These are phyloP conservation scores for Inga oerstediana DNA, from an alignment of 306 rosid species.

Conservation along the genomic window DNA sequence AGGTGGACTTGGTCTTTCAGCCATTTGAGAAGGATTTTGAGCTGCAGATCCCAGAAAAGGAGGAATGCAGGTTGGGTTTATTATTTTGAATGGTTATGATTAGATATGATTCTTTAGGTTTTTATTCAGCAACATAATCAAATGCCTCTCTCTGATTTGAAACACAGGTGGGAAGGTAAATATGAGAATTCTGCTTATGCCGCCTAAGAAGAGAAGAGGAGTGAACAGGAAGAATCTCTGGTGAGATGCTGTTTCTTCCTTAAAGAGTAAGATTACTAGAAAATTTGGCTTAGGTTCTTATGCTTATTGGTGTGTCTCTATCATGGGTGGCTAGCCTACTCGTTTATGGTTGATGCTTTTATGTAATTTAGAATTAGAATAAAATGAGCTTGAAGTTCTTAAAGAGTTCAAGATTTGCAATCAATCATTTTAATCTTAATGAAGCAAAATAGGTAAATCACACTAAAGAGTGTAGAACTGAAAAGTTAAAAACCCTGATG, in stretches of 20 bases:
- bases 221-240: slow-evolving; percentile 19
- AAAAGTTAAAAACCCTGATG: neutral
- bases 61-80: no score
- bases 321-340: neutral
- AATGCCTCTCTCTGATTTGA: slow-evolving; percentile 13
- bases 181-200: slow-evolving; percentile 70
- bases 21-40: no score
- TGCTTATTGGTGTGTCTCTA: neutral
- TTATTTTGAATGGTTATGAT: no score
- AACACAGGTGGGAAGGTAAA: slow-evolving; percentile 88
- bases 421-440: neutral
- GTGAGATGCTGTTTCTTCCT: slow-evolving; percentile 25
- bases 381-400: neutral
- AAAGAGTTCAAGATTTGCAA: neutral
- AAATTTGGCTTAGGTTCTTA: neutral
- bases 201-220: slow-evolving; percentile 3
- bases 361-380: slow-evolving; percentile 2
- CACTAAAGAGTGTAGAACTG: neutral
- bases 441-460: neutral
- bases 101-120: no score
- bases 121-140: neutral
- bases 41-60: no score
- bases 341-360: neutral
- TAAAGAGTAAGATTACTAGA: neutral
- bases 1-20: no score